Percentiles rank a stretch among this genome's conserved stretches.
Evolutionary conservation across 2,329 filamentous ascomycete genomes (phyloP).

Genomic region (Shiraia sp.): DNA sequence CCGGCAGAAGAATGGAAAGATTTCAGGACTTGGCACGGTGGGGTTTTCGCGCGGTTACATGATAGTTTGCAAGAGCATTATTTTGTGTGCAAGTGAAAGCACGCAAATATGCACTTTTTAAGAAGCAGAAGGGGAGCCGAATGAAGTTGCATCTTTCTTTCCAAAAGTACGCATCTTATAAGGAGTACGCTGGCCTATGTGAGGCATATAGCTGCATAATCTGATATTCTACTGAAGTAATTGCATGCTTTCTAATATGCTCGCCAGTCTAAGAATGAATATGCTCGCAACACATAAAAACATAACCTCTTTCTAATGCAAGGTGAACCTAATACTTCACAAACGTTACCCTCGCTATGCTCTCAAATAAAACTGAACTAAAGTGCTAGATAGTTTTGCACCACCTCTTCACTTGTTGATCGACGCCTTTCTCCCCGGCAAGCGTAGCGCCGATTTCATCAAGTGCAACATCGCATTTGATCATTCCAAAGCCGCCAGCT

Average conservation of each 20-base stretch:
- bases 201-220: too few species aligned
- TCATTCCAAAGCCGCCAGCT: conserved; percentile 49
- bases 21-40: conserved; percentile 54
- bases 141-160: too few species aligned
- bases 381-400: conserved; percentile 66
- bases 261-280: too few species aligned
- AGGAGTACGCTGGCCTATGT: too few species aligned
- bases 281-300: too few species aligned
- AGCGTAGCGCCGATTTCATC: conserved; percentile 72
- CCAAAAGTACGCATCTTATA: too few species aligned
- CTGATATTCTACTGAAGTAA: too few species aligned
- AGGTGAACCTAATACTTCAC: too few species aligned
- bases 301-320: too few species aligned
- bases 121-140: too few species aligned
- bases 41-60: conserved; percentile 56
- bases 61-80: conserved; percentile 46
- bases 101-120: too few species aligned
- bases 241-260: too few species aligned
- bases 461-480: conserved; percentile 73
- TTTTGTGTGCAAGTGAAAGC: conserved; percentile 10
- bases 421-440: conserved; percentile 46
- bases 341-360: conserved; percentile 3
- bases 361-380: neutral
- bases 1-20: conserved; percentile 54
- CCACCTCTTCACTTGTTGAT: conserved; percentile 68